Evolutionary conservation across 139 green algal species (phyloP).

Genomic region (Dunaliella sp.): DNA sequence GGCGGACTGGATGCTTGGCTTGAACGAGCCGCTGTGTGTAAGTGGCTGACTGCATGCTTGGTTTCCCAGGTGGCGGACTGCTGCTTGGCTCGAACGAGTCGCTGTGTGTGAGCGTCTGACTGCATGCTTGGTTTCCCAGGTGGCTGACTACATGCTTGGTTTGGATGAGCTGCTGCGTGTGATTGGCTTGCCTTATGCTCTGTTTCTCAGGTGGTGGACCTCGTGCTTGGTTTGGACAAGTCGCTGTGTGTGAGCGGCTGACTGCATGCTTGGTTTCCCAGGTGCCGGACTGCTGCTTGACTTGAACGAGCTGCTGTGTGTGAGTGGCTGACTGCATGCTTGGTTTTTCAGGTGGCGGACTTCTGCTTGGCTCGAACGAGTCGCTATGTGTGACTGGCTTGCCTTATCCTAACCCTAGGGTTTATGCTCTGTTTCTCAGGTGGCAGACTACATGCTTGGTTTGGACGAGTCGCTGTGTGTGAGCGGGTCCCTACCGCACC

Average conservation of each 20-base stretch:
- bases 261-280: background rate
- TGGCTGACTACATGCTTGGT: slow-evolving; percentile 45
- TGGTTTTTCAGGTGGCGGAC: too few relatives aligned
- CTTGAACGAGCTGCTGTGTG: too few relatives aligned
- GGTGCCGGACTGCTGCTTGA: background rate
- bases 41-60: background rate
- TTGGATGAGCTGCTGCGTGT: slow-evolving; percentile 53
- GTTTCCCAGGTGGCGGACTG: background rate
- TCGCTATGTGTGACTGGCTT: too few relatives aligned
- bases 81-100: background rate
- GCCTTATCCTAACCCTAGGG: background rate
- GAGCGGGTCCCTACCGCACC: slow-evolving; percentile 59
- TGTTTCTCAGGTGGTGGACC: slow-evolving; percentile 40
- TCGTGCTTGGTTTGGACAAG: slow-evolving; percentile 42
- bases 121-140: too few relatives aligned
- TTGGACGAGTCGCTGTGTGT: slow-evolving; percentile 54
- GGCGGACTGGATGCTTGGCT: too few relatives aligned
- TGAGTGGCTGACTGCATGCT: too few relatives aligned
- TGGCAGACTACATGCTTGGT: slow-evolving; percentile 46
- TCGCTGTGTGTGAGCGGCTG: slow-evolving; percentile 60
- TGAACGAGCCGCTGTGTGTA: too few relatives aligned
- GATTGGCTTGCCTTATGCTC: too few relatives aligned
- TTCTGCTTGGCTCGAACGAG: too few relatives aligned
- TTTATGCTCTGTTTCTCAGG: slow-evolving; percentile 3
- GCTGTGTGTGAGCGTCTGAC: too few relatives aligned